A percentile compares a stretch with the other conserved stretches of the same genome.
Conservation (phyloP, 148 eudicot genomes). For the Dianthus caryophyllus region DNA sequence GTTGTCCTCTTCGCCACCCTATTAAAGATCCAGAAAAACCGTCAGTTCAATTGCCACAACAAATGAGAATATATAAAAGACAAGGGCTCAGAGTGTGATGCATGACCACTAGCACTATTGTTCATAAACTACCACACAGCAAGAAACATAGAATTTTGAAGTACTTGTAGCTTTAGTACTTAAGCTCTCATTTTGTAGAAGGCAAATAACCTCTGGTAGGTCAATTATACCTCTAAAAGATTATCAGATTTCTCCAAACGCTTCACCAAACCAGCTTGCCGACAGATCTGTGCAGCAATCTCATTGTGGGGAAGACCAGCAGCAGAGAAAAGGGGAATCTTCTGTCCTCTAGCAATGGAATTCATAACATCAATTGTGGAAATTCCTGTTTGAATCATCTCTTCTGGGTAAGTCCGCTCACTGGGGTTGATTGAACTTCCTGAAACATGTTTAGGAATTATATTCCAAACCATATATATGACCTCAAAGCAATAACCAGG, state of each 20-base stretch:
- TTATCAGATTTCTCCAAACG: slow-evolving; percentile 79
- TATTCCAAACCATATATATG: slow-evolving; percentile 1
- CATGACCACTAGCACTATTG: neutral
- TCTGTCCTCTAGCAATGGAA: slow-evolving; percentile 98
- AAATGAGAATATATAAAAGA: neutral
- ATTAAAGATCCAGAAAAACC: slow-evolving; percentile 1
- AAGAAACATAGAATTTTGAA: neutral
- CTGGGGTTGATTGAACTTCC: slow-evolving; percentile 99
- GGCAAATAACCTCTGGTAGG: neutral
- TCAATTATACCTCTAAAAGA: slow-evolving; percentile 68
- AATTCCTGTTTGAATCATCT: slow-evolving; percentile 98
- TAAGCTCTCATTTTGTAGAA: neutral
- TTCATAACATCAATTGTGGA: slow-evolving; percentile 99
- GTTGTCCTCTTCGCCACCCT: slow-evolving; percentile 87
- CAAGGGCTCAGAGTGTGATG: neutral
- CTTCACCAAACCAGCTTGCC: slow-evolving; percentile 97
- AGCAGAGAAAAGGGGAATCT: slow-evolving; percentile 96
- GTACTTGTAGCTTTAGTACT: neutral
- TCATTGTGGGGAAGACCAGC: slow-evolving; percentile 99
- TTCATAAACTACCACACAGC: neutral
- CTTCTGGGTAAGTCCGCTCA: slow-evolving; percentile 99
- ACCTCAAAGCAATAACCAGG: neutral
- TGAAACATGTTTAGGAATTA: slow-evolving; percentile 22
- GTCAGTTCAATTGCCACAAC: neutral
- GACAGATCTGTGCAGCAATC: slow-evolving; percentile 98